Evolutionary conservation across 1,139 yeast genomes (phyloP), one percentile per base, ranked within the genome.

Genomic region (Entelexis sorbosivorans): DNA sequence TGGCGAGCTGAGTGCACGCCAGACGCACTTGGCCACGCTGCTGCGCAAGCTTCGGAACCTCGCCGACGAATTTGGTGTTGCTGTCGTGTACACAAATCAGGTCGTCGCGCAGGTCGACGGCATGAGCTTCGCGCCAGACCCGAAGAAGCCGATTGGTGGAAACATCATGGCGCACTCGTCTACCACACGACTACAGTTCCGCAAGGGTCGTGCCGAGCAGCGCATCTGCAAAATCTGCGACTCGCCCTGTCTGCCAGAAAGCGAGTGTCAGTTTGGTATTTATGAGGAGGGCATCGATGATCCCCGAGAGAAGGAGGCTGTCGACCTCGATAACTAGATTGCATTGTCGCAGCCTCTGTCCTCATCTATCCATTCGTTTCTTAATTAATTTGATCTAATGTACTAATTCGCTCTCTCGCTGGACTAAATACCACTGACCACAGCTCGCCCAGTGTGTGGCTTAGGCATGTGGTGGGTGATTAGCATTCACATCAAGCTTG

Each of bases 141-240:
- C 98, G n/a, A 93, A 93, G 68, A 93, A 93, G 66, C 98, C 99
- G 11, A 91, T 93, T 61, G 99, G 99, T 53, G 99, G 99, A 62
- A 91, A 93, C 63, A 91, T 93, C 61, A 82, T 93, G 68, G 98
- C 98, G 1, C 99, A 93, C 66, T 82, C 95, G 22, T 87, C 96
- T 3, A 91, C 97, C 10, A 91, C 98, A 1, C 76, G 97, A 61
- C 75, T 91, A 56, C 83, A 87, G 47, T 80, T 91, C 66, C 82
- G 82, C 64, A 91, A 91, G 71, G 96, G 96, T 44, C 78, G 84
- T 59, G 96, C 82, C 20, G 95, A 88, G 61, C 91, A 86, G 63
- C 80, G 98, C 72, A 82, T 87, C 39, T 91, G 97, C 70, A 88
- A 87, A 67, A 82, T 91, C 51, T 88, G 87, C 60, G 98, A 91